These are phyloP conservation scores for Eremochloa ophiuroides DNA, from an alignment of 176 grass and related monocot genomes.

Conservation along the genomic window DNA sequence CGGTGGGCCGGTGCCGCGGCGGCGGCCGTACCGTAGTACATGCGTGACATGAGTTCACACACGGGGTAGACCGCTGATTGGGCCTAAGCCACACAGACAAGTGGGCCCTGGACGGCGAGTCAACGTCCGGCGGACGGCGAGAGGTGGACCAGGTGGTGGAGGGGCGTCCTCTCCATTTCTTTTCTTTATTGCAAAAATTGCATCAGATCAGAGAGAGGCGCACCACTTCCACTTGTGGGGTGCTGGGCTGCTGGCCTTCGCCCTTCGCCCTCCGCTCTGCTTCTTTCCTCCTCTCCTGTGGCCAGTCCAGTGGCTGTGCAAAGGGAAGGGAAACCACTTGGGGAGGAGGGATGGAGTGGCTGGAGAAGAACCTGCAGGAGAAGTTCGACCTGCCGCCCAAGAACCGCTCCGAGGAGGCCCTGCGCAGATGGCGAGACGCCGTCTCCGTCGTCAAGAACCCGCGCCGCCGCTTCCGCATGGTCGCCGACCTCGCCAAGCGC, in stretches of 20 bases:
- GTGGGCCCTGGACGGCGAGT: neutral
- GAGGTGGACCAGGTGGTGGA: too few relatives aligned
- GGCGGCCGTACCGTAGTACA: too few relatives aligned
- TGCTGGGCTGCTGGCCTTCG: too few relatives aligned
- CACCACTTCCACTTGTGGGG: too few relatives aligned
- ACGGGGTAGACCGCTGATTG: neutral
- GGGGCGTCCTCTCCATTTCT: neutral
- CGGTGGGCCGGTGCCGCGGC: too few relatives aligned
- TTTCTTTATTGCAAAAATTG: too few relatives aligned
- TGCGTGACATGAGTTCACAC: too few relatives aligned
- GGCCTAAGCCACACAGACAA: neutral
- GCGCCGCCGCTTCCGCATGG: slow-evolving; percentile 76
- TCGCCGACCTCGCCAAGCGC: slow-evolving; percentile 70
- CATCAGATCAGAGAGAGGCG: too few relatives aligned
- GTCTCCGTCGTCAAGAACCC: slow-evolving; percentile 68
- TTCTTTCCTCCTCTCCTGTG: too few relatives aligned
- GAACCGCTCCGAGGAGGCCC: slow-evolving; percentile 73
- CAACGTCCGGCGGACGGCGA: neutral
- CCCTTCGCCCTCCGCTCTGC: too few relatives aligned
- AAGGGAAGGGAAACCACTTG: too few relatives aligned
- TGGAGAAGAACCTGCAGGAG: slow-evolving; percentile 52
- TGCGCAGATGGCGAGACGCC: slow-evolving; percentile 64
- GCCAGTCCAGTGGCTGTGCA: too few relatives aligned
- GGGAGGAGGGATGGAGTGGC: neutral
- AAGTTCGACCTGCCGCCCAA: slow-evolving; percentile 69